Conservation (phyloP, 2,329 filamentous ascomycete genomes). For the Colletotrichum echinochloae region DNA sequence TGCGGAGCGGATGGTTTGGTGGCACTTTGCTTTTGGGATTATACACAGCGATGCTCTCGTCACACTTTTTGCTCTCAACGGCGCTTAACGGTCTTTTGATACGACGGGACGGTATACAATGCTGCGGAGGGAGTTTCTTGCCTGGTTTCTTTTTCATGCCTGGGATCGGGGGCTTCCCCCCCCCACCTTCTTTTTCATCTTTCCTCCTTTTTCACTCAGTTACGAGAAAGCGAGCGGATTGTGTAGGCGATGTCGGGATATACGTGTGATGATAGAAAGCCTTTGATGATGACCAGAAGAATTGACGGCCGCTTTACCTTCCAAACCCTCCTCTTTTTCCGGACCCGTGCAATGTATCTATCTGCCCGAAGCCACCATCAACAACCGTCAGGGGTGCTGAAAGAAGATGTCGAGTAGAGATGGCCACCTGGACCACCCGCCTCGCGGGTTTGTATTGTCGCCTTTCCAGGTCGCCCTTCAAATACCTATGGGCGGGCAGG, state of each 20-base stretch:
- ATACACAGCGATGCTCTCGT: neutral
- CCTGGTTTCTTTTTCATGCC: neutral
- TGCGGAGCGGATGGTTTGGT: neutral
- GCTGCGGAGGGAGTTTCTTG: neutral
- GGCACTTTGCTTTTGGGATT: neutral
- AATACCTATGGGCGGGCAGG: neutral
- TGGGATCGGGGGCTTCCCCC: neutral
- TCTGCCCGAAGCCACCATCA: neutral
- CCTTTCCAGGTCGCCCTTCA: neutral
- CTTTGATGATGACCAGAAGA: slow-evolving; percentile 19
- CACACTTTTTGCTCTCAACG: neutral
- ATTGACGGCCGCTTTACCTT: slow-evolving; percentile 2
- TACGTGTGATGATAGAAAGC: slow-evolving; percentile 6
- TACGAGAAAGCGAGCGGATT: neutral
- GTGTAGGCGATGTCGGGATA: neutral
- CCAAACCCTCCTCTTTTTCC: neutral
- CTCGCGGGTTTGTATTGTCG: neutral
- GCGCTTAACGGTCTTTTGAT: neutral
- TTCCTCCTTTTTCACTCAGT: neutral
- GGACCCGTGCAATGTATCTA: neutral
- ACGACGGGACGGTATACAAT: neutral
- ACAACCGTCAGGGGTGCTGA: neutral
- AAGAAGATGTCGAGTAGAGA: neutral
- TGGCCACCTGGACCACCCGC: neutral
- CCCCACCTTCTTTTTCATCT: no score